These are phyloP conservation scores for Periglandula ipomoeae DNA, from an alignment of 2,329 filamentous ascomycete species.

Conservation along the genomic window DNA sequence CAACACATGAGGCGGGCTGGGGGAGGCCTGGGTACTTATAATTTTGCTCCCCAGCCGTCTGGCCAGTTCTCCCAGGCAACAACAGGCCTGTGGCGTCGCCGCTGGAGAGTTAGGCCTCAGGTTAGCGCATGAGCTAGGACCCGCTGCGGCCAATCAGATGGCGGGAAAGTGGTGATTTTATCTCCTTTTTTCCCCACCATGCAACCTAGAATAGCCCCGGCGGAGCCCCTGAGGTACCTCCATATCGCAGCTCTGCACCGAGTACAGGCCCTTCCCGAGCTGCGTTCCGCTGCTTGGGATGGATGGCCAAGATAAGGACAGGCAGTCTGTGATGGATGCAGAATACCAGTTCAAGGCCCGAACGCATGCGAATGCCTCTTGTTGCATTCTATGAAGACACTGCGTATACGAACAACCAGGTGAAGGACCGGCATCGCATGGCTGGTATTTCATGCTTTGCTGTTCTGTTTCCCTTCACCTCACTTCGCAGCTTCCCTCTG, in stretches of 20 bases:
- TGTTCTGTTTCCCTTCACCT: neutral
- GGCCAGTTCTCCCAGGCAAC: slow-evolving; percentile 34
- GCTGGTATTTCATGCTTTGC: neutral
- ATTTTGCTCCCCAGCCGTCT: slow-evolving; percentile 34
- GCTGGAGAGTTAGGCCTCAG: slow-evolving; percentile 29
- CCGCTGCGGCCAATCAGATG: slow-evolving; percentile 28
- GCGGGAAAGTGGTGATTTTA: slow-evolving; percentile 23
- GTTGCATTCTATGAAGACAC: neutral
- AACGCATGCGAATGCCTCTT: neutral
- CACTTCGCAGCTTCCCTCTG: neutral
- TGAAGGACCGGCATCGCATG: neutral
- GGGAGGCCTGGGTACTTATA: slow-evolving; percentile 49
- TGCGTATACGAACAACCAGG: too few relatives aligned
- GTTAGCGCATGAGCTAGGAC: slow-evolving; percentile 27
- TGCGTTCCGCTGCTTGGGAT: too few relatives aligned
- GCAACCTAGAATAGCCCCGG: slow-evolving; percentile 22
- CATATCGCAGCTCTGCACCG: slow-evolving; percentile 20
- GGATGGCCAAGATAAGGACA: neutral
- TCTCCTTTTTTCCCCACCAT: slow-evolving; percentile 28
- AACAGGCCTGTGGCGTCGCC: slow-evolving; percentile 34
- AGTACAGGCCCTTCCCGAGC: slow-evolving; percentile 8
- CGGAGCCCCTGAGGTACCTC: slow-evolving; percentile 30
- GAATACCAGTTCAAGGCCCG: neutral
- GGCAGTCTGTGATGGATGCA: neutral
- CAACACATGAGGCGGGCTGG: slow-evolving; percentile 39